Conservation (phyloP, 352 stramenopile species). For the Phytophthora cryptogea region DNA sequence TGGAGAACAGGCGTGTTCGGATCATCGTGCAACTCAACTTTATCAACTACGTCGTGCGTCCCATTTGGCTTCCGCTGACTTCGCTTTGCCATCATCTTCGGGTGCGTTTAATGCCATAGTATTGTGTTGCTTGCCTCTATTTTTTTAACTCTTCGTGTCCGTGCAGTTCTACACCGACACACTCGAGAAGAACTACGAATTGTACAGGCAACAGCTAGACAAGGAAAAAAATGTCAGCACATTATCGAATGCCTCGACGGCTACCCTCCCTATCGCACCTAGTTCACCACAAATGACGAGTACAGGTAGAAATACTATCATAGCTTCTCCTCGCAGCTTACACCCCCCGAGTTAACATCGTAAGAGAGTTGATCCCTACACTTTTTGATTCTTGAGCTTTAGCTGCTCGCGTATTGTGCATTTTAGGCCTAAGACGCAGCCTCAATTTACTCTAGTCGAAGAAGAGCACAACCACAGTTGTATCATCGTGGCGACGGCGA, state of each 20-base stretch:
- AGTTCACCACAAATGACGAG: conserved; percentile 12
- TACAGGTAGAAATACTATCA: conserved; percentile 10
- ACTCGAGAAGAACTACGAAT: conserved; percentile 71
- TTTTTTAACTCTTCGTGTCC: conserved; percentile 3
- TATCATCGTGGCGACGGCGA: conserved; percentile 92
- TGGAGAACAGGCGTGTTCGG: conserved; percentile 53
- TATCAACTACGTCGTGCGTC: conserved; percentile 76
- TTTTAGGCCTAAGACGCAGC: conserved; percentile 7
- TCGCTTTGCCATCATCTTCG: conserved; percentile 63
- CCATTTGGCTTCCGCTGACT: conserved; percentile 71
- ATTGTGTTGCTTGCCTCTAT: neutral
- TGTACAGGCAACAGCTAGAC: conserved; percentile 47
- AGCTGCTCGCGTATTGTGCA: conserved; percentile 11
- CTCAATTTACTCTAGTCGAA: conserved; percentile 55
- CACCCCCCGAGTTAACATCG: conserved; percentile 1
- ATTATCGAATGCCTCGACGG: conserved; percentile 1
- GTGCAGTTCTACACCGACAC: conserved; percentile 67
- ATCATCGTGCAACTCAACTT: conserved; percentile 75
- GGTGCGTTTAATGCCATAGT: conserved; percentile 29
- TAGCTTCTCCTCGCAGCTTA: conserved; percentile 11
- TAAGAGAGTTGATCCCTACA: conserved; percentile 4
- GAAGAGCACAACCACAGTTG: conserved; percentile 91
- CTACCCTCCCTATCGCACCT: conserved; percentile 5
- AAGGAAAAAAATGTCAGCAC: conserved; percentile 28
- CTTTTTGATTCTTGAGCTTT: conserved; percentile 16